Conservation (phyloP, 225 moss, liverwort and hornwort genomes). For the Bryum argenteum region DNA sequence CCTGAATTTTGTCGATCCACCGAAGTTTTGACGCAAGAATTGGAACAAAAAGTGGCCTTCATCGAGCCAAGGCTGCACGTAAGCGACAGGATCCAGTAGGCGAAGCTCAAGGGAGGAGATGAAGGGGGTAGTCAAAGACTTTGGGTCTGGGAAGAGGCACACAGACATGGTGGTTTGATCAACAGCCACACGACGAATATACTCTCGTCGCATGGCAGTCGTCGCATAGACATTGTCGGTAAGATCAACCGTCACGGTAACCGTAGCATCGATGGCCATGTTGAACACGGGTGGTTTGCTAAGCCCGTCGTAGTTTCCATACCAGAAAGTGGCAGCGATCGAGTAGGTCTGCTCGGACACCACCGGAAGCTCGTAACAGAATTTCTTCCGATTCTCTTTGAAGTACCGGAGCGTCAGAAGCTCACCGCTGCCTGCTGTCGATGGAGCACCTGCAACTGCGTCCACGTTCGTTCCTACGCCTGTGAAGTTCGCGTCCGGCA, state of each 20-base stretch:
- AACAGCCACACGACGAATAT: neutral
- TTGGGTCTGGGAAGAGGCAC: conserved; percentile 28
- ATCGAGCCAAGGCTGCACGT: neutral
- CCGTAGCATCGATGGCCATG: conserved; percentile 38
- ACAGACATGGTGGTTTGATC: conserved; percentile 19
- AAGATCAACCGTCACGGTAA: rapidly evolving
- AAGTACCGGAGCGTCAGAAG: conserved; percentile 54
- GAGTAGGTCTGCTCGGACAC: conserved; percentile 37
- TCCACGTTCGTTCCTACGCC: conserved; percentile 26
- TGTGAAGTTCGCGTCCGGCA: conserved; percentile 32
- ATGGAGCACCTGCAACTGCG: neutral
- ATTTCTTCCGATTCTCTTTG: conserved; percentile 37
- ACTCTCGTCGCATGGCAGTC: neutral
- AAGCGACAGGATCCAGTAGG: rapidly evolving
- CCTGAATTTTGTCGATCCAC: neutral
- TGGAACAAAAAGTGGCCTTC: neutral
- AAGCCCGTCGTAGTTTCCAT: conserved; percentile 36
- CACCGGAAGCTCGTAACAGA: conserved; percentile 62
- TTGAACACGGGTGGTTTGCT: conserved; percentile 7
- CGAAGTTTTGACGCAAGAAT: conserved; percentile 9
- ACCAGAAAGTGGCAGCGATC: conserved; percentile 36
- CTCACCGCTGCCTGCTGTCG: conserved; percentile 18
- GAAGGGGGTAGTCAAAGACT: conserved; percentile 8
- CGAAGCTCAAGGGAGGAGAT: conserved; percentile 40
- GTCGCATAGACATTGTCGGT: rapidly evolving